Evolutionary conservation across 2,329 filamentous ascomycete species (phyloP).

Genomic region (Trichophyton benhamiae): DNA sequence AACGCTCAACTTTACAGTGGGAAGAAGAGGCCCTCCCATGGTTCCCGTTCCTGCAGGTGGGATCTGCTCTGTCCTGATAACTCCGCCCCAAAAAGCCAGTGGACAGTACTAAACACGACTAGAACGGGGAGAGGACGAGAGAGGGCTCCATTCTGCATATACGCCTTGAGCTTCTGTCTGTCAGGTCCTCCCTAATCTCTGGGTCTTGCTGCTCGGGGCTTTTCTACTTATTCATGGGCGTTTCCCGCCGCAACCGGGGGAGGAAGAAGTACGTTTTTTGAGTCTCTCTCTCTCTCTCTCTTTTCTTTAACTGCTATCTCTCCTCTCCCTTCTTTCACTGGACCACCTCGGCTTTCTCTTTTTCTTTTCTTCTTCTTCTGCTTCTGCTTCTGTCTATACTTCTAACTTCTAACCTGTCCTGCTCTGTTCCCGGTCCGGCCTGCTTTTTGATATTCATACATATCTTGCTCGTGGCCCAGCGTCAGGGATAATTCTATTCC

Average conservation of each 20-base stretch:
- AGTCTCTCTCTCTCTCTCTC: background rate
- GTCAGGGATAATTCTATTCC: background rate
- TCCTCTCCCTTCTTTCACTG: background rate
- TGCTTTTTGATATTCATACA: background rate
- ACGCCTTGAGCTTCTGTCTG: background rate
- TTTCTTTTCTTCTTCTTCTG: background rate
- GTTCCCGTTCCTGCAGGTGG: conserved; percentile 5
- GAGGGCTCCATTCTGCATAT: background rate
- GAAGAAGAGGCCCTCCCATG: background rate
- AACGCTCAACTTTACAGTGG: no score
- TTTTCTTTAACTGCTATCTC: background rate
- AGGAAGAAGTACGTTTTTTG: background rate
- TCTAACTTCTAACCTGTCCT: background rate
- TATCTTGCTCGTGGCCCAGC: background rate
- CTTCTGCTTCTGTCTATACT: background rate
- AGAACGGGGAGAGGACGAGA: background rate
- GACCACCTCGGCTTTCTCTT: background rate
- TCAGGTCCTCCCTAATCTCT: background rate
- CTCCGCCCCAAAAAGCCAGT: conserved; percentile 2
- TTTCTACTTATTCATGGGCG: background rate
- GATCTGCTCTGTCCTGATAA: background rate
- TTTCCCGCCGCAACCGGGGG: background rate
- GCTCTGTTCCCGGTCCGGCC: background rate
- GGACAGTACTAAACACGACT: background rate
- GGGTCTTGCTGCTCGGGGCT: background rate